Percentiles rank a stretch among this genome's conserved stretches.
These are phyloP conservation scores for Geranomyces variabilis DNA, from an alignment of 192 early-diverging fungal species.

Conservation along the genomic window DNA sequence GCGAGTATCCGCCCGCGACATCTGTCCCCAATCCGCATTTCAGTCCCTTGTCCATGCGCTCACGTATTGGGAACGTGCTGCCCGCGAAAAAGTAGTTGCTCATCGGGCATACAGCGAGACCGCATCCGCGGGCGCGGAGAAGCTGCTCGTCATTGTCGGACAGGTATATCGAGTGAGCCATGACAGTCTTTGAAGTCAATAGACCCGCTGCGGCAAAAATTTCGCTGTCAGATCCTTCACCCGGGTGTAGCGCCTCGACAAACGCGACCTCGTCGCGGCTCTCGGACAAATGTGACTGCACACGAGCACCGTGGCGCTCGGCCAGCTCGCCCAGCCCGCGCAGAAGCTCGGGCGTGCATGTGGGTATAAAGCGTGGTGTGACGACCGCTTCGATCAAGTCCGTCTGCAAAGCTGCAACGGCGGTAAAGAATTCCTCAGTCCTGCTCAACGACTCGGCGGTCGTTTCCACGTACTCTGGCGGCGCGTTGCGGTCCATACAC, in stretches of 20 bases:
- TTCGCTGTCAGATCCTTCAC: too few species aligned
- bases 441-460: slow-evolving; percentile 66
- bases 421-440: slow-evolving; percentile 55
- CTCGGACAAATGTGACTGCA: too few species aligned
- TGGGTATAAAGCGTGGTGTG: slow-evolving; percentile 94
- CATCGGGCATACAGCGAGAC: too few species aligned
- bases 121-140: too few species aligned
- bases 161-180: too few species aligned
- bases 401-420: slow-evolving; percentile 28
- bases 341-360: slow-evolving; percentile 75
- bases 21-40: slow-evolving; percentile 93
- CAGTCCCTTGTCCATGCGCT: slow-evolving; percentile 68
- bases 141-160: too few species aligned
- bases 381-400: slow-evolving; percentile 69
- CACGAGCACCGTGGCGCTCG: slow-evolving; percentile 65
- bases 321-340: slow-evolving; percentile 82
- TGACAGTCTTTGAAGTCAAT: too few species aligned
- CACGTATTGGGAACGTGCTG: too few species aligned
- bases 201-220: too few species aligned
- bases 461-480: slow-evolving; percentile 68
- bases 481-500: slow-evolving; percentile 90
- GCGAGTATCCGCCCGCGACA: slow-evolving; percentile 84
- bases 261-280: too few species aligned
- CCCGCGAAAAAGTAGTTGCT: too few species aligned
- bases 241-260: too few species aligned